phyloP scores from a whole-genome alignment of 2,329 filamentous ascomycete species.

The Fusarium mangiferae region DNA sequence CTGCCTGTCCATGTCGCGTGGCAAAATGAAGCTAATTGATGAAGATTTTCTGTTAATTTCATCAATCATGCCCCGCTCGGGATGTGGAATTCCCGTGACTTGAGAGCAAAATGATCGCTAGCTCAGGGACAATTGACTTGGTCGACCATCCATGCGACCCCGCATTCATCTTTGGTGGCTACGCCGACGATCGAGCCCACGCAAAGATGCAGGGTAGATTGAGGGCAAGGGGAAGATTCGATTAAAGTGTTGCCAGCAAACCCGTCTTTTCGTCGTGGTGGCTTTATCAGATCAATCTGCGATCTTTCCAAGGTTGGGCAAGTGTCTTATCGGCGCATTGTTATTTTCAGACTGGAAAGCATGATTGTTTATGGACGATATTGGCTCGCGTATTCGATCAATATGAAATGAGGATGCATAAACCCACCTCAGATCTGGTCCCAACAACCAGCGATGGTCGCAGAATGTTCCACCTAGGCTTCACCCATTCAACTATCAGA shows the following conservation, averaged over 20 bases:
- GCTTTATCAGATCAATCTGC: not conserved
- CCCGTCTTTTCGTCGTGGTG: not conserved
- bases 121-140: not conserved
- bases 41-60: not conserved
- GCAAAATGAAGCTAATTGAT: not conserved
- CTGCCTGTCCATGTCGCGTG: not conserved
- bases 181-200: not conserved
- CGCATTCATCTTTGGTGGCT: not conserved
- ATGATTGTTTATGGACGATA: accelerated
- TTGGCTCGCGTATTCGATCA: accelerated
- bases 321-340: accelerated
- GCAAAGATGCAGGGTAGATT: not conserved
- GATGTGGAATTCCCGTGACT: not conserved
- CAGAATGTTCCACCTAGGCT: accelerated
- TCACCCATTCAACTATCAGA: accelerated
- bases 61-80: too few species aligned
- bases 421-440: too few species aligned
- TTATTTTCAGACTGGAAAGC: accelerated
- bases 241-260: not conserved
- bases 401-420: too few species aligned
- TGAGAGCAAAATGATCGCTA: not conserved
- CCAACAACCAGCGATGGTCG: accelerated
- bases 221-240: not conserved
- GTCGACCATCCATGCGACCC: not conserved
- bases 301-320: accelerated